These are phyloP conservation scores for Buddleja alternifolia DNA, from an alignment of 257 asterid species.

Conservation along the genomic window DNA sequence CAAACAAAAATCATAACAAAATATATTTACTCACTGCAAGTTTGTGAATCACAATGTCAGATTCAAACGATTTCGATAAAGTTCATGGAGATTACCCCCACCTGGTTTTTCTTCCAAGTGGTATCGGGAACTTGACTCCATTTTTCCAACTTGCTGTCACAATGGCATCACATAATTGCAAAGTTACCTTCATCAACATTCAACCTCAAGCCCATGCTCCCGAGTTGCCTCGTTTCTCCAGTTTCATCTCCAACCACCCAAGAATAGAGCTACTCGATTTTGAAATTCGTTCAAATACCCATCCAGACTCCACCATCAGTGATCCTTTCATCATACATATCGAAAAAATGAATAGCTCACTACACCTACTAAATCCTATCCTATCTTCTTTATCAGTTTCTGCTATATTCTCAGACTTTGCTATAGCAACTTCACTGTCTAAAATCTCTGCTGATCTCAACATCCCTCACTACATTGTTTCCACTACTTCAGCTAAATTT, in stretches of 20 bases:
- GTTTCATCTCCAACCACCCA: constrained; percentile 33
- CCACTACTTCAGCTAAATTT: constrained; percentile 48
- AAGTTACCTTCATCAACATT: constrained; percentile 35
- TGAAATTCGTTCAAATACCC: constrained; percentile 2
- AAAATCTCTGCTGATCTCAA: constrained; percentile 28
- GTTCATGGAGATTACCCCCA: constrained; percentile 24
- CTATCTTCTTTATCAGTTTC: constrained; percentile 28
- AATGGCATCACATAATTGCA: constrained; percentile 32
- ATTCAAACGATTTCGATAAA: constrained; percentile 8
- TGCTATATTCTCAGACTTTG: constrained; percentile 43
- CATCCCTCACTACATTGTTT: constrained; percentile 33
- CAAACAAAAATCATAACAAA: background rate
- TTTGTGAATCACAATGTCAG: constrained; percentile 15
- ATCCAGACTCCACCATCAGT: background rate
- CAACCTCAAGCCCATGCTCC: constrained; percentile 24
- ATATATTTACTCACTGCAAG: background rate
- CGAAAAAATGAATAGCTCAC: constrained; percentile 26
- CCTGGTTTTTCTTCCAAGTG: constrained; percentile 43
- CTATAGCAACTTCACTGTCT: constrained; percentile 31
- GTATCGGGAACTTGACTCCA: constrained; percentile 35
- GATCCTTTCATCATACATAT: constrained; percentile 39
- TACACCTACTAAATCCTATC: constrained; percentile 27
- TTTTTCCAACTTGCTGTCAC: constrained; percentile 38
- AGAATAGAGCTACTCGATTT: constrained; percentile 37
- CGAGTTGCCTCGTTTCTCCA: background rate